Conservation (phyloP, 2,329 filamentous ascomycete species). For the Colletotrichum caudatum region DNA sequence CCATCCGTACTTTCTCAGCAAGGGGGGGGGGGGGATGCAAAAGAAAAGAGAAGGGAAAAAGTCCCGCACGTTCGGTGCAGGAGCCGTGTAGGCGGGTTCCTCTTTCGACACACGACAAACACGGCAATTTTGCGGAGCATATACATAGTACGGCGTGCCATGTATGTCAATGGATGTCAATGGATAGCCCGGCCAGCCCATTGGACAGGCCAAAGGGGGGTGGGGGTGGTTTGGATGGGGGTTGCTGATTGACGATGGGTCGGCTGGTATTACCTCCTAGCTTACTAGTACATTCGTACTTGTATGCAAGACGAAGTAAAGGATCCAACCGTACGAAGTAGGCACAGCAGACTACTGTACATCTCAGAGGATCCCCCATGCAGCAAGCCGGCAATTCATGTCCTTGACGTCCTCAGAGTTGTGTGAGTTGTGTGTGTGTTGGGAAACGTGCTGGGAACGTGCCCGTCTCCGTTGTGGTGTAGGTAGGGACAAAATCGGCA, state of each 20-base stretch:
- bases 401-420: not conserved
- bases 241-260: not conserved
- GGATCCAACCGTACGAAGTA: too few species aligned
- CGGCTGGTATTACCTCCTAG: not conserved
- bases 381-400: constrained; percentile 10
- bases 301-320: too few species aligned
- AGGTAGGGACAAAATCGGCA: too few species aligned
- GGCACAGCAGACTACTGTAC: too few species aligned
- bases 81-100: constrained; percentile 33
- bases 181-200: constrained; percentile 5
- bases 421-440: not conserved
- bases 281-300: too few species aligned
- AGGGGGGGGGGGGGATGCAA: not conserved
- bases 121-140: constrained; percentile 39
- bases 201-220: constrained; percentile 8
- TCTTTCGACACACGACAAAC: constrained; percentile 31
- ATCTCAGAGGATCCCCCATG: not conserved
- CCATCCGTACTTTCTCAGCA: constrained; percentile 22
- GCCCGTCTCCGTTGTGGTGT: not conserved
- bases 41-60: not conserved
- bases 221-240: constrained; percentile 6
- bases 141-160: not conserved
- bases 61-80: constrained; percentile 39
- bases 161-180: constrained; percentile 11
- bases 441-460: not conserved